These are phyloP conservation scores for Sclerotiophoma versabilis DNA, from an alignment of 2,329 filamentous ascomycete species.

Conservation along the genomic window DNA sequence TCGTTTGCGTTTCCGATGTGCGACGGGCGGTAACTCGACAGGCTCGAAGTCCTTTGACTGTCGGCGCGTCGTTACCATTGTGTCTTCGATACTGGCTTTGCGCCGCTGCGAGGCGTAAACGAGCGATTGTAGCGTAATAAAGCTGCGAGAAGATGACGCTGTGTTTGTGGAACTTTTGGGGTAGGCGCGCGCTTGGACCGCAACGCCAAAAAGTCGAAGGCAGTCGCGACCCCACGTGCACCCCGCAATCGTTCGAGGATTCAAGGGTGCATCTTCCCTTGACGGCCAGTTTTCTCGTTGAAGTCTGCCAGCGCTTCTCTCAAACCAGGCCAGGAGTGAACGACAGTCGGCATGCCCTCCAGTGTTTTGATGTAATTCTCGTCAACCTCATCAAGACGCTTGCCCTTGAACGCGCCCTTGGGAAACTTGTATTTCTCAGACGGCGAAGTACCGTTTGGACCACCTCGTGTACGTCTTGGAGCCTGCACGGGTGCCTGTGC, in stretches of 20 bases:
- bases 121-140: neutral
- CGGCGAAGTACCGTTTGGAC: neutral
- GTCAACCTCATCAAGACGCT: slow-evolving; percentile 25
- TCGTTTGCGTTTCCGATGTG: slow-evolving; percentile 3
- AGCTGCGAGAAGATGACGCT: slow-evolving; percentile 3
- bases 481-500: slow-evolving; percentile 10
- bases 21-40: neutral
- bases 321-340: slow-evolving; percentile 29
- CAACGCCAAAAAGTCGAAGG: slow-evolving; percentile 11
- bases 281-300: slow-evolving; percentile 30
- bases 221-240: slow-evolving; percentile 18
- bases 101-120: neutral
- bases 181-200: slow-evolving; percentile 5
- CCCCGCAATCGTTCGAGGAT: neutral
- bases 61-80: slow-evolving; percentile 14
- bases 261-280: slow-evolving; percentile 6
- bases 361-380: slow-evolving; percentile 31
- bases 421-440: slow-evolving; percentile 22
- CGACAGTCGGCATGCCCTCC: slow-evolving; percentile 25
- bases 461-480: slow-evolving; percentile 6
- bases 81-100: neutral
- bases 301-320: slow-evolving; percentile 28
- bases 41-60: slow-evolving; percentile 7
- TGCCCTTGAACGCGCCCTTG: slow-evolving; percentile 18
- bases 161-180: slow-evolving; percentile 2